Base-by-base conservation (phyloP, 257 asterid genomes). In the Paraleonurus japonicus region DNA sequence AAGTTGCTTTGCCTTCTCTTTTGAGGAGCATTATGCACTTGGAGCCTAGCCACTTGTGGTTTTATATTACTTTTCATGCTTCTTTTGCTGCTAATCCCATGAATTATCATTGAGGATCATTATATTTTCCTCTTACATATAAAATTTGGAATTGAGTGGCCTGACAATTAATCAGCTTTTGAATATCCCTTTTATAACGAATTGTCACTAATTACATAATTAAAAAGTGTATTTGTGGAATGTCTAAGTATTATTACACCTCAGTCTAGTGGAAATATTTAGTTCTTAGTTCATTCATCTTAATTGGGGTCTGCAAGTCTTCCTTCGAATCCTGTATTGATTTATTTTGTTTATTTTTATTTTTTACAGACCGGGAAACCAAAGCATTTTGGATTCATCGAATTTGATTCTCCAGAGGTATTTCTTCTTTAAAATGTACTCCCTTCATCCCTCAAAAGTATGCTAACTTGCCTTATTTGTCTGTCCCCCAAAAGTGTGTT, bases 381-480 rank as follows among this genome's bases (percentile, higher is more conserved):
- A 20, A 91, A 84, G 88, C 97, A 94, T 81, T 94, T 82, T 80
- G 99, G 97, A 67, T 91, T 91, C 87, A 89, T 91, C 39, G 95
- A 94, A 68, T 94, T 91, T 50, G 89, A 84, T 75, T 91, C 98
- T 47, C 90, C 95, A 2, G 99, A 94, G 99, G 99, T 50, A 7
- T 61, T 37, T 63, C 4, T 75, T 35, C 69, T 79, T 61, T 13
- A 33, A 33, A 59, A 50, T 32, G n/a, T 33, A 35, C n/a, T n/a
- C n/a, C n/a, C n/a, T n/a, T n/a, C n/a, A n/a, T n/a, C n/a, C n/a
- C n/a, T n/a, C n/a, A n/a, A n/a, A n/a, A n/a, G n/a, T n/a, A n/a
- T n/a, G n/a, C n/a, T n/a, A n/a, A n/a, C n/a, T n/a, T n/a, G n/a
- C n/a, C n/a, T n/a, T n/a, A n/a, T n/a, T n/a, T n/a, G n/a, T n/a